Conservation (phyloP, 495 filamentous ascomycete species). For the Penicillium ochrochloron region DNA sequence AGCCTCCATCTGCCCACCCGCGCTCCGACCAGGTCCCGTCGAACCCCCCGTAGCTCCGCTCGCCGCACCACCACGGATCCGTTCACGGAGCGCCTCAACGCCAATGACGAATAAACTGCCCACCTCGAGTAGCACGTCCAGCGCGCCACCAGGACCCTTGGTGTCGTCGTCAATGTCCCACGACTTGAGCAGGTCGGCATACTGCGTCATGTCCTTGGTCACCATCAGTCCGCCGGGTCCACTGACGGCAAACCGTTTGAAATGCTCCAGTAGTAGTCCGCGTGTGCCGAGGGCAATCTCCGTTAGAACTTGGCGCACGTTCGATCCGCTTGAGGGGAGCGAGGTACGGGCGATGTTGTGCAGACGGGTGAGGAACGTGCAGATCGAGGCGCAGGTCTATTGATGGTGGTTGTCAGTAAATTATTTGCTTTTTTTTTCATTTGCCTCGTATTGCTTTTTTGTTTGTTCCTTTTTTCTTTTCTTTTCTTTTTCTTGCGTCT, state of each 20-base stretch:
- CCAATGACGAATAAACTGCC: conserved; percentile 97
- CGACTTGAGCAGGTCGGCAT: conserved; percentile 77
- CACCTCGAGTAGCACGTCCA: conserved; percentile 90
- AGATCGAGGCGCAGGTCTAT: conserved; percentile 76
- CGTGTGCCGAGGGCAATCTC: conserved; percentile 85
- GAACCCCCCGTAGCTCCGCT: conserved; percentile 32
- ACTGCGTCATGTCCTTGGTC: conserved; percentile 92
- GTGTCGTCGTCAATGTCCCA: conserved; percentile 74
- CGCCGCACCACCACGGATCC: conserved; percentile 61
- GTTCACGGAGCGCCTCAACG: conserved; percentile 82
- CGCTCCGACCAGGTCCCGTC: conserved; percentile 30
- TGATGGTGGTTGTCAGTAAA: conserved; percentile 9
- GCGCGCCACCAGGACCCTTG: conserved; percentile 60
- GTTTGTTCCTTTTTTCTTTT: background rate
- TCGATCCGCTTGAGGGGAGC: conserved; percentile 71
- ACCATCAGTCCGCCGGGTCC: conserved; percentile 93
- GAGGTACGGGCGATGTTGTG: conserved; percentile 64
- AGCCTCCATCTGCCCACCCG: conserved; percentile 49
- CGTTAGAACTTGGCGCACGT: conserved; percentile 75
- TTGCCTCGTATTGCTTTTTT: background rate
- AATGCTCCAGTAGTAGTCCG: conserved; percentile 81
- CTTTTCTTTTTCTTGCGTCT: background rate
- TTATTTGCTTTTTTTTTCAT: background rate
- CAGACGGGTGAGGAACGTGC: conserved; percentile 72
- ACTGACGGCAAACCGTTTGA: conserved; percentile 90